Base-by-base conservation (phyloP, 805 yeast genomes). In the Starmerella bombicola region DNA sequence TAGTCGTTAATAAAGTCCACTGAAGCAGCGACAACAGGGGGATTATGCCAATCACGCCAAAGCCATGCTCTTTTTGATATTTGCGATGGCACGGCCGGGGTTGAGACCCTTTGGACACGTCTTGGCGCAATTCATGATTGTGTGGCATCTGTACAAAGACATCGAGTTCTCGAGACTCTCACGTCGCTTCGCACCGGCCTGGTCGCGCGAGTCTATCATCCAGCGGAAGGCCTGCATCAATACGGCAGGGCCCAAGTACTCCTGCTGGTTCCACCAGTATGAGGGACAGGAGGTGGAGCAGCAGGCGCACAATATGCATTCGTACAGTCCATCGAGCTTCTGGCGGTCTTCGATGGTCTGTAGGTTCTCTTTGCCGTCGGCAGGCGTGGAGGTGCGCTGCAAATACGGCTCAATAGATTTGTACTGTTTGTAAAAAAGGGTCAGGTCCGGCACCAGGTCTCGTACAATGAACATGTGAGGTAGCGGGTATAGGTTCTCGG, bases 231-330 rank as follows among this genome's bases (percentile, higher is more conserved):
- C 96, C 72, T 91, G 98, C 95, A 91, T 82, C 64, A 91, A 74
- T 41, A 91, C 97, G 23, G 98, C 98, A 20, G 98, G 98, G 43
- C 98, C 98, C 55, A 91, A 70, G 67, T 91, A 91, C 70, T 91
- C 93, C 67, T 86, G 94, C 69, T 84, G 95, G 69, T 91, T 91
- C 98, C 98, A 91, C 98, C 98, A 91, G 74, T 91, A 91, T 3
- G 97, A 86, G 40, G 98, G 98, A 70, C 98, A 91, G 16, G 97
- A 78, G 38, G 98, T 91, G 26, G 96, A 86, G 67, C 98, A 88
- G 68, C 98, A 86, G 9, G 98, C 98, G 70, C 98, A 88, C 60
- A 88, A 70, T 57, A 88, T 88, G 71, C 98, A 88, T 68, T 88
- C 97, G 68, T 88, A 88, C 53, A 91, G 68, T 42, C 98, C 98